These are phyloP conservation scores for Fusarium xyrophilum DNA, from an alignment of 2,329 filamentous ascomycete genomes.

Conservation along the genomic window DNA sequence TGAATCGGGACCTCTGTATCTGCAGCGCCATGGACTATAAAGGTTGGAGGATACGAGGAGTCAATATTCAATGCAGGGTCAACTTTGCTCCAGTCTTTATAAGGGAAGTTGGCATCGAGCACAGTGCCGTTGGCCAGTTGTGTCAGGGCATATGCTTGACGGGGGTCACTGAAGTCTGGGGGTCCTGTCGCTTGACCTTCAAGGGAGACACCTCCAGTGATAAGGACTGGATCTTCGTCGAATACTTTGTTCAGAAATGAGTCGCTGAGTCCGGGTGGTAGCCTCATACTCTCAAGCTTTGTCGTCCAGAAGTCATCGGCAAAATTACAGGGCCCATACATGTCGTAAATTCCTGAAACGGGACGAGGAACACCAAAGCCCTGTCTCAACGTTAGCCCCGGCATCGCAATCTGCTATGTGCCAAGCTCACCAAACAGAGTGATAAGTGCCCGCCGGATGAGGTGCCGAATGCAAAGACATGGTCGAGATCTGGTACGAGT, in stretches of 20 bases:
- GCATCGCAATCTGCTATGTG: fast-evolving
- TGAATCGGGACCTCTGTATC: neutral
- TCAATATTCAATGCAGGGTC: neutral
- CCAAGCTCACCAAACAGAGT: neutral
- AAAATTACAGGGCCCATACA: neutral
- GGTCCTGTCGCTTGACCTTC: neutral
- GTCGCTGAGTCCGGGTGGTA: neutral
- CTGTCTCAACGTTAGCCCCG: neutral
- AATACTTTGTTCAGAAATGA: neutral
- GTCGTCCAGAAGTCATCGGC: neutral
- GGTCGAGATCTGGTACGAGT: neutral
- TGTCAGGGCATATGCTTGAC: neutral
- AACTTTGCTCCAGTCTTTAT: neutral
- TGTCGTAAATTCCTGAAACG: neutral
- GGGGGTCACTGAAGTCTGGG: neutral
- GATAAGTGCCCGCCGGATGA: neutral
- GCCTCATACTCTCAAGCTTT: neutral
- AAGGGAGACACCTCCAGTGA: neutral
- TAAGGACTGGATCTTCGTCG: neutral
- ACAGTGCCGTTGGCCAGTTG: neutral
- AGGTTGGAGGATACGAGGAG: neutral
- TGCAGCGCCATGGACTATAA: neutral
- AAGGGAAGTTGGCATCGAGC: neutral
- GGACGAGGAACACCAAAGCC: neutral
- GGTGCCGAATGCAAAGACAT: conserved; percentile 13